Evolutionary conservation across 345 rosid species (phyloP).

Genomic region (Ceriops tagal): DNA sequence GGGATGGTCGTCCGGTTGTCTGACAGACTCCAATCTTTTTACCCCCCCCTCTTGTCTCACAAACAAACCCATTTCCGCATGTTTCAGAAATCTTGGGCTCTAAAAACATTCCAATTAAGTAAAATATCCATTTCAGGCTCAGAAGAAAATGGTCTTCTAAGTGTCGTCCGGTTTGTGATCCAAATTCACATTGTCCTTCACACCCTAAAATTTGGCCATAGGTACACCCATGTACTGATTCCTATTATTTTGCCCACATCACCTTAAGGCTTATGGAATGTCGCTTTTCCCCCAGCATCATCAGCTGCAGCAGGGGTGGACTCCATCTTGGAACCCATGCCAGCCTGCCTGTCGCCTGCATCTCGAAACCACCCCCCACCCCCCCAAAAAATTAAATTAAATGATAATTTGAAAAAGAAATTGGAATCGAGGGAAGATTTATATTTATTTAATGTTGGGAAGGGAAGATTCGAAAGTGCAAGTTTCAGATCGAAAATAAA

Average conservation of each 20-base stretch:
- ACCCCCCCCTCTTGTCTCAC: too few species aligned
- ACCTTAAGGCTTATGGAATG: slow-evolving; percentile 54
- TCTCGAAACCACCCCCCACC: too few species aligned
- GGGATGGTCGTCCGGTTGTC: background rate
- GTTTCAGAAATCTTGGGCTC: too few species aligned
- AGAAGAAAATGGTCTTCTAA: background rate
- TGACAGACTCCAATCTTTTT: background rate
- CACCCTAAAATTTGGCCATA: slow-evolving; percentile 96
- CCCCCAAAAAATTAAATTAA: too few species aligned
- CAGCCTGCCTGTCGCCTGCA: background rate
- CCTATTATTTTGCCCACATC: slow-evolving; percentile 44
- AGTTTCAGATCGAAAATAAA: too few species aligned
- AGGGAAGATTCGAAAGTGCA: too few species aligned
- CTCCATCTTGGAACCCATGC: slow-evolving; percentile 35
- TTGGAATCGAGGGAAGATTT: too few species aligned
- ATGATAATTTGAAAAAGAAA: too few species aligned
- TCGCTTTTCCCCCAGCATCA: slow-evolving; percentile 31
- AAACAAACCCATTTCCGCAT: too few species aligned
- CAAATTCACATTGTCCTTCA: slow-evolving; percentile 54
- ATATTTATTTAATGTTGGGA: too few species aligned
- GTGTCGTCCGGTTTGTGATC: slow-evolving; percentile 38
- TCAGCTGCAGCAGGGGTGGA: slow-evolving; percentile 28
- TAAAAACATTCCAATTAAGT: too few species aligned
- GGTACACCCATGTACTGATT: slow-evolving; percentile 68
- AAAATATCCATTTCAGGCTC: background rate